Base-by-base conservation (phyloP, 495 filamentous ascomycete genomes). In the Penicillium ochrochloron region DNA sequence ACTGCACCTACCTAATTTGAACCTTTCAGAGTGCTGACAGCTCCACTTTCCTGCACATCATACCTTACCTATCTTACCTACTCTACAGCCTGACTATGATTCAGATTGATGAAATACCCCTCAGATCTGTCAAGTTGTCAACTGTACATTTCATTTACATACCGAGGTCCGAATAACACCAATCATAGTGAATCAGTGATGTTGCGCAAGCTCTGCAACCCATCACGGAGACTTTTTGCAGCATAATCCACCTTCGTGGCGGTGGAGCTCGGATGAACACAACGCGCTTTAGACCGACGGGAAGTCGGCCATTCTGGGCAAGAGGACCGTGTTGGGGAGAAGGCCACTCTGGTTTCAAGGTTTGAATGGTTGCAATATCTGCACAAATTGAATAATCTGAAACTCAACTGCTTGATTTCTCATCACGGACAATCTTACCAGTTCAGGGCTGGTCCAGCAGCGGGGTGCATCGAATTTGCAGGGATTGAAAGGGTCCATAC, bases 291-390 rank as follows among this genome's bases (percentile, higher is more conserved):
- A 67, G 39, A 25, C 70, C 68, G 68, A 69, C 73, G 71, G 73
- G 73, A 46, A 60, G 56, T 58, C 12, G 34, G 21, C 61, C 59
- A 67, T 68, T 75, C 68, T 71, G 44, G 76, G 76, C 57, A 76
- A 59, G 65, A 73, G 29, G 46, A 68, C 76, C 74, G 71, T 52
- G 15, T 8, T 15, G 27, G 21, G 29, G 15, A 31, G 33, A 19
- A 19, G 23, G n/a, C 34, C 31, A 52, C 15, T 10, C n/a, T 44
- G 42, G 8, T 21, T n/a, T 3, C 6, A 3, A 19, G 15, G 39
- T 8, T 39, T 39, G 11, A 11, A 15, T 21, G 25, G 44, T 17
- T 37, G 51, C 15, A 17, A 39, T 46, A 35, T 17, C 33, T 51
- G 3, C 42, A 21, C 3, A 31, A 53, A n/a, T n/a, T 60, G 59